These are phyloP conservation scores for Aspergillus campestris DNA, from an alignment of 495 filamentous ascomycete genomes.

Conservation along the genomic window DNA sequence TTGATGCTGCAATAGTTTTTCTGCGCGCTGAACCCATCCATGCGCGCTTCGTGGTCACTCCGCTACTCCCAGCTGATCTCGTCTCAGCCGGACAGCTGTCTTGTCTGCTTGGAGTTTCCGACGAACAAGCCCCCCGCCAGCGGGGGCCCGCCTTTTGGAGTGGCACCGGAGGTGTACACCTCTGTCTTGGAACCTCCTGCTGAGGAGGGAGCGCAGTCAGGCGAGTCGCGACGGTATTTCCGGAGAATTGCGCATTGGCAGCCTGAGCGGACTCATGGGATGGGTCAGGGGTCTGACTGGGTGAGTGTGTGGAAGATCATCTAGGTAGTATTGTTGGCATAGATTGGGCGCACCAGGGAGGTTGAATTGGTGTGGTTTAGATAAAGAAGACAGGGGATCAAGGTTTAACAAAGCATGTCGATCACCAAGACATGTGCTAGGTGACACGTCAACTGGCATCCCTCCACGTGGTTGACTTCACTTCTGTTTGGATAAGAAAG, in stretches of 20 bases:
- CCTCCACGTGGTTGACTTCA: too few species aligned
- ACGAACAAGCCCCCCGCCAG: conserved; percentile 4
- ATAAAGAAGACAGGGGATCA: too few species aligned
- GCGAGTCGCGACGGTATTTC: conserved; percentile 24
- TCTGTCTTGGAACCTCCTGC: conserved; percentile 45
- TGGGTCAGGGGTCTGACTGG: conserved; percentile 13
- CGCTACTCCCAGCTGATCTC: conserved; percentile 50
- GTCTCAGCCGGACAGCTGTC: conserved; percentile 32
- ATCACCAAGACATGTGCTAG: too few species aligned
- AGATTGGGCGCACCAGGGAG: too few species aligned
- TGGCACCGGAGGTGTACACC: conserved; percentile 20
- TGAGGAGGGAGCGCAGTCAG: conserved; percentile 25
- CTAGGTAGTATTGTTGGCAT: too few species aligned
- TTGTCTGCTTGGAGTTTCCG: conserved; percentile 50
- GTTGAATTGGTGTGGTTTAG: too few species aligned
- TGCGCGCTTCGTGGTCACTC: conserved; percentile 53
- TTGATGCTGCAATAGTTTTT: conserved; percentile 46
- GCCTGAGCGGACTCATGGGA: conserved; percentile 54
- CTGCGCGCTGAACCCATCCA: conserved; percentile 51
- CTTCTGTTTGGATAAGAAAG: too few species aligned
- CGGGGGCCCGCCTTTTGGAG: conserved; percentile 5
- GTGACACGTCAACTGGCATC: too few species aligned
- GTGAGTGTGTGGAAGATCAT: not conserved
- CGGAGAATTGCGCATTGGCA: conserved; percentile 48
- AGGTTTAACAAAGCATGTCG: too few species aligned